Percentiles rank a stretch among this genome's conserved stretches.
Conservation (phyloP, 2,329 filamentous ascomycete genomes). For the Epichloe amarillans region DNA sequence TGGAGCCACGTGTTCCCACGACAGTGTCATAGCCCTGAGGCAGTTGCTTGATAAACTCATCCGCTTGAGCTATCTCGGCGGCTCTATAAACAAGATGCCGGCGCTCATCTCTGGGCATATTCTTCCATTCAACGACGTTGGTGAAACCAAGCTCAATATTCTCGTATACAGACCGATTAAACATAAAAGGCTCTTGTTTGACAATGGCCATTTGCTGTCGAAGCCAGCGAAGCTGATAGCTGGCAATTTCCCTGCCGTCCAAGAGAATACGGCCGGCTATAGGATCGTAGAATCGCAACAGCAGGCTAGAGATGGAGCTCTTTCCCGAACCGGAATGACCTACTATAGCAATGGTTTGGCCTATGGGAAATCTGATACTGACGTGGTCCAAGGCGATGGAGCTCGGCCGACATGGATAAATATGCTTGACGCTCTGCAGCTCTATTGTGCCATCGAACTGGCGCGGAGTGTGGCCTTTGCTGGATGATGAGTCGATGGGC, state of each 20-base stretch:
- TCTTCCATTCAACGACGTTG: slow-evolving; percentile 23
- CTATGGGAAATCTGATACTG: slow-evolving; percentile 23
- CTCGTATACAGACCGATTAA: slow-evolving; percentile 24
- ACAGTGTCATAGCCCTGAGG: slow-evolving; percentile 7
- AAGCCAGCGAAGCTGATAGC: slow-evolving; percentile 31
- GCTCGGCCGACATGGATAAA: slow-evolving; percentile 37
- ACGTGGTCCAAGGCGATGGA: slow-evolving; percentile 24
- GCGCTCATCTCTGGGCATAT: neutral
- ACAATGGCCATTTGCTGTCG: slow-evolving; percentile 33
- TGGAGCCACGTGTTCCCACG: slow-evolving; percentile 6
- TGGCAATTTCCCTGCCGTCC: slow-evolving; percentile 21
- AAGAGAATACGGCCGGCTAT: slow-evolving; percentile 24
- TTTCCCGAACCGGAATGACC: slow-evolving; percentile 40
- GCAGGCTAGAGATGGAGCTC: slow-evolving; percentile 32
- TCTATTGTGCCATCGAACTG: slow-evolving; percentile 24
- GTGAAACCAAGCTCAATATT: slow-evolving; percentile 19
- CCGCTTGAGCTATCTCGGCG: slow-evolving; percentile 6
- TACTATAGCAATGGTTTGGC: slow-evolving; percentile 37
- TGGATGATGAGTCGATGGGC: slow-evolving; percentile 19
- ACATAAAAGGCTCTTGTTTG: slow-evolving; percentile 31
- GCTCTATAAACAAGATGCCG: slow-evolving; percentile 3
- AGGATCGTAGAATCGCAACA: slow-evolving; percentile 42
- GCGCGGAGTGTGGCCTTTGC: slow-evolving; percentile 13
- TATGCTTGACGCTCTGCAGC: slow-evolving; percentile 29
- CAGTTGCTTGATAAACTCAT: slow-evolving; percentile 8